Percentiles rank a stretch among this genome's conserved stretches.
Evolutionary conservation across 2,329 filamentous ascomycete genomes (phyloP).

Genomic region (Raffaelea ambrosiae): DNA sequence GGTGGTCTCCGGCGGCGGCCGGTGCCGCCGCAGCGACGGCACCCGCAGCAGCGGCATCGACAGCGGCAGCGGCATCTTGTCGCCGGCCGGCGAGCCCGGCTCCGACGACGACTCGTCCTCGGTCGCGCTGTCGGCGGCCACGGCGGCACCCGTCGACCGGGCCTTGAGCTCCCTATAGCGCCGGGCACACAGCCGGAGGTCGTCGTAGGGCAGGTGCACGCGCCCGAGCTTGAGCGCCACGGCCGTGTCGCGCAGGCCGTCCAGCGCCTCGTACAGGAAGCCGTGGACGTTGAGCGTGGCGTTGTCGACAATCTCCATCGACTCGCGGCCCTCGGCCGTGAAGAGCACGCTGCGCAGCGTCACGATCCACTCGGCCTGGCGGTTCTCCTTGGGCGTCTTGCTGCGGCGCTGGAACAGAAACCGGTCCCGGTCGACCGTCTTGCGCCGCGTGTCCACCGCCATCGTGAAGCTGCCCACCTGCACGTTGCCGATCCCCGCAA

Average conservation of each 20-base stretch:
- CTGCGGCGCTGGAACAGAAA: slow-evolving; percentile 75
- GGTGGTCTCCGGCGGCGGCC: no score
- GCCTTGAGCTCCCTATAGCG: slow-evolving; percentile 42
- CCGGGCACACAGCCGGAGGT: slow-evolving; percentile 57
- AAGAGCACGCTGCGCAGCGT: slow-evolving; percentile 80
- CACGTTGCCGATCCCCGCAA: slow-evolving; percentile 74
- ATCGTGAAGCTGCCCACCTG: slow-evolving; percentile 79
- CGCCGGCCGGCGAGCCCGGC: slow-evolving; percentile 44
- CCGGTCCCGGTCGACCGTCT: slow-evolving; percentile 83
- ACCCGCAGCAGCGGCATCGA: no score
- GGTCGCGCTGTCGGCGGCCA: slow-evolving; percentile 29
- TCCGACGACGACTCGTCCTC: slow-evolving; percentile 24
- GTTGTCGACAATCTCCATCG: slow-evolving; percentile 81
- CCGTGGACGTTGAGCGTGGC: slow-evolving; percentile 86
- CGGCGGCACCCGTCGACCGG: slow-evolving; percentile 16
- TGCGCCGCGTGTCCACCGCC: slow-evolving; percentile 81
- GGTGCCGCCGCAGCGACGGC: no score
- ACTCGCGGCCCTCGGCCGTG: slow-evolving; percentile 74
- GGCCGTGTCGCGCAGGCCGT: slow-evolving; percentile 83
- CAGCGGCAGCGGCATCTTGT: no score
- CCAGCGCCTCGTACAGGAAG: slow-evolving; percentile 72
- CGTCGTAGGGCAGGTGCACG: slow-evolving; percentile 84
- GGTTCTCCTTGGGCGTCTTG: slow-evolving; percentile 44
- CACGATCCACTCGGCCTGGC: slow-evolving; percentile 90
- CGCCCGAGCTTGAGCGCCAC: slow-evolving; percentile 86